Percentiles rank a stretch among this genome's conserved stretches.
Evolutionary conservation across 2,329 filamentous ascomycete genomes (phyloP).

Genomic region (Colletotrichum higginsianum): DNA sequence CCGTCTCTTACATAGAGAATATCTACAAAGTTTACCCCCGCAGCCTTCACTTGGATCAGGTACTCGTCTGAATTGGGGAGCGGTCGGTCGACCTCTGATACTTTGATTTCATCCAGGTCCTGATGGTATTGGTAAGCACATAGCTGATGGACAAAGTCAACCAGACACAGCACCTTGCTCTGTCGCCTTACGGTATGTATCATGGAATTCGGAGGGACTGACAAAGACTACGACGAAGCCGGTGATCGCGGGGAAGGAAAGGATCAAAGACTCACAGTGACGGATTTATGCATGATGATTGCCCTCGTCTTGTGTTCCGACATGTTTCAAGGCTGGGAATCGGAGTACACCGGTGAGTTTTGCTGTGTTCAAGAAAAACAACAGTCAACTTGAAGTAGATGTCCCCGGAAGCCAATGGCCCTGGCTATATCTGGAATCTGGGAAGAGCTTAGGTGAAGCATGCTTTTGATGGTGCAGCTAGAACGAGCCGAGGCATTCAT

Average conservation of each 20-base stretch:
- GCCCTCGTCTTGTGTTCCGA: constrained; percentile 47
- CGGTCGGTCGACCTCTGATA: constrained; percentile 46
- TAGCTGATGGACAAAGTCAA: not conserved
- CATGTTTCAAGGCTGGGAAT: not conserved
- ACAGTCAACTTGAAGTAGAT: too few relatives aligned
- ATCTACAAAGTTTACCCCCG: constrained; percentile 73
- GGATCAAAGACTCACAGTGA: constrained; percentile 36
- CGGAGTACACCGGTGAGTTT: not conserved
- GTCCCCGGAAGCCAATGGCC: not conserved
- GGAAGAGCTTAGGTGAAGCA: not conserved
- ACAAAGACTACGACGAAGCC: not conserved
- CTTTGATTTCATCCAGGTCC: constrained; percentile 45
- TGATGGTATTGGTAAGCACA: not conserved
- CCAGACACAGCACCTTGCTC: not conserved
- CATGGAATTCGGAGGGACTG: not conserved
- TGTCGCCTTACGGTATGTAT: not conserved
- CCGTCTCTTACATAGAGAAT: constrained; percentile 63
- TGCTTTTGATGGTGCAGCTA: not conserved
- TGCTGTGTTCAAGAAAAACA: not conserved
- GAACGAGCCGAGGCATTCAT: constrained; percentile 19
- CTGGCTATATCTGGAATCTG: not conserved
- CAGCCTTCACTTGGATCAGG: constrained; percentile 62
- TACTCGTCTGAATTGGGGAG: constrained; percentile 42
- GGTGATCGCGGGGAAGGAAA: too few relatives aligned
- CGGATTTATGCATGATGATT: constrained; percentile 48